These are phyloP conservation scores for Fremontodendron californicum DNA, from an alignment of 345 rosid genomes.

Conservation along the genomic window DNA sequence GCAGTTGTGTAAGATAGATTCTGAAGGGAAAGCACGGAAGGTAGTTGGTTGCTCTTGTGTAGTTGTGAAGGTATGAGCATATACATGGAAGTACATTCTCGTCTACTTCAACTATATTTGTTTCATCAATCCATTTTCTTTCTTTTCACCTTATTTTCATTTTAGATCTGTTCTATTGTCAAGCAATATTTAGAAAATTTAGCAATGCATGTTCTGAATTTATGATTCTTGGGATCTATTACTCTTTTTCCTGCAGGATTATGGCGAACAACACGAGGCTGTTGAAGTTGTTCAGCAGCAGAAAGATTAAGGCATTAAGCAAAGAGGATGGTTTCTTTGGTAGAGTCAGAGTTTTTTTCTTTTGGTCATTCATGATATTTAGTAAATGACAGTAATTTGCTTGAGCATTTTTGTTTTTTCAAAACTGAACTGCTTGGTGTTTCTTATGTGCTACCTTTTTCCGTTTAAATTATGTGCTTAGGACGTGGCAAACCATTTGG, in stretches of 20 bases:
- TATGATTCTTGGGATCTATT: not conserved
- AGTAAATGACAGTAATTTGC: not conserved
- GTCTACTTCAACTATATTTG: not conserved
- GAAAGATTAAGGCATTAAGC: not conserved
- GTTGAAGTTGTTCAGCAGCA: conserved; percentile 6
- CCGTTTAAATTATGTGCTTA: not conserved
- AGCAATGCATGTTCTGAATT: not conserved
- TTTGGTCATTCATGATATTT: not conserved
- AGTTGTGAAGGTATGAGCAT: conserved; percentile 57
- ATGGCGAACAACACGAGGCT: conserved; percentile 3
- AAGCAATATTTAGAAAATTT: not conserved
- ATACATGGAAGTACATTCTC: not conserved
- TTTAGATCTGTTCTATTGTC: not conserved
- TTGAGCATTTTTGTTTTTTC: not conserved
- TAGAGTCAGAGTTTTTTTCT: not conserved
- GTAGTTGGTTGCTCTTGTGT: conserved; percentile 80
- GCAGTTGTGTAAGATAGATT: conserved; percentile 79
- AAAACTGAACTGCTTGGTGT: not conserved
- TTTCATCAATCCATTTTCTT: not conserved
- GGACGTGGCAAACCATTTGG: not conserved
- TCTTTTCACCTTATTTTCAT: not conserved
- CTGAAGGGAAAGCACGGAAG: conserved; percentile 78
- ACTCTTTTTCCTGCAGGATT: conserved; percentile 1
- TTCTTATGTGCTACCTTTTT: not conserved
- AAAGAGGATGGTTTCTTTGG: not conserved